Evolutionary conservation across 192 early-diverging fungal species (phyloP).

Genomic region (Linnemannia exigua): DNA sequence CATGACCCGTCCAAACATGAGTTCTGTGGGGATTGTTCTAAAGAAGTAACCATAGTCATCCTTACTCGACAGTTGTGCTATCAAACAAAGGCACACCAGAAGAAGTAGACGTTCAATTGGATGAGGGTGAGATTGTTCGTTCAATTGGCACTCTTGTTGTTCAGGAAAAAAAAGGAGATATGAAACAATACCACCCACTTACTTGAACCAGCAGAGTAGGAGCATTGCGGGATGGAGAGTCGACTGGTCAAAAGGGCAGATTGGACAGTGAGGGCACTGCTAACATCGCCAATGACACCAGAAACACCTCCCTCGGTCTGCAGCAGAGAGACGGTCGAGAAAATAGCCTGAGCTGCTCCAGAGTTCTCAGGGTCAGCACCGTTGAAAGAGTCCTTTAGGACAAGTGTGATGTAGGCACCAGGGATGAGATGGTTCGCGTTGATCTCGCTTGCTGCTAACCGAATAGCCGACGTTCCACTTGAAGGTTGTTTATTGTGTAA

Average conservation of each 20-base stretch:
- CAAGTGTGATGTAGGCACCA: constrained; percentile 64
- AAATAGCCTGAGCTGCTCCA: constrained; percentile 63
- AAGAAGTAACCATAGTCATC: constrained; percentile 65
- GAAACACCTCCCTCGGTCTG: constrained; percentile 60
- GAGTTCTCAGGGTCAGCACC: constrained; percentile 56
- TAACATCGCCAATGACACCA: constrained; percentile 67
- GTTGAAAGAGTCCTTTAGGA: constrained; percentile 66
- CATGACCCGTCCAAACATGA: constrained; percentile 64
- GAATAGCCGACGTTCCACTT: constrained; percentile 66
- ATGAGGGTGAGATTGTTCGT: constrained; percentile 15
- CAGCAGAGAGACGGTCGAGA: constrained; percentile 62
- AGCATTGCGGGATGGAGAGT: constrained; percentile 66
- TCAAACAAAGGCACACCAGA: background rate
- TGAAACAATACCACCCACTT: constrained; percentile 18
- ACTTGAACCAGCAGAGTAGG: constrained; percentile 66
- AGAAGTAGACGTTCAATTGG: background rate
- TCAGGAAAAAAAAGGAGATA: no score
- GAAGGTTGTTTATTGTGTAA: background rate
- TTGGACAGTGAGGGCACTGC: constrained; percentile 63
- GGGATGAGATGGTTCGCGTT: constrained; percentile 60
- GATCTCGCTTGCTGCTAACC: constrained; percentile 65
- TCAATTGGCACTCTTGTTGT: background rate
- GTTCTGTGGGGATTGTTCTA: constrained; percentile 67
- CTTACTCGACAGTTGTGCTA: constrained; percentile 64
- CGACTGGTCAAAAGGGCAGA: constrained; percentile 65